Evolutionary conservation across 2,329 filamentous ascomycete species (phyloP).

Genomic region (Diplocarpon rosae): DNA sequence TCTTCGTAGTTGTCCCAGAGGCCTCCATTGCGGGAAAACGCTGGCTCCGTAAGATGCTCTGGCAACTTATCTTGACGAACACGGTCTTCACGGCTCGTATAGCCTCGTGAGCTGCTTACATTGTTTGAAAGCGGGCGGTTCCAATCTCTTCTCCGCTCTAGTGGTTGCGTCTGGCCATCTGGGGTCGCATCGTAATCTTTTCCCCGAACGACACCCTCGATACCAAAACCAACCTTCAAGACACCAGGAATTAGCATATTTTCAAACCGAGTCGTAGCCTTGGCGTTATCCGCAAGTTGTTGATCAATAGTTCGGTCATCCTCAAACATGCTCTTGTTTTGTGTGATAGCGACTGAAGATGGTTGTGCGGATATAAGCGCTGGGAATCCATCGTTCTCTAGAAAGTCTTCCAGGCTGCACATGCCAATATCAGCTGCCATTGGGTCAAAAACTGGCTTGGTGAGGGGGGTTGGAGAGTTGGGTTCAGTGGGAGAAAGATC

Average conservation of each 20-base stretch:
- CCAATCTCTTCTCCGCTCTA: neutral
- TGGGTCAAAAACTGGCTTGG: neutral
- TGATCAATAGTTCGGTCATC: constrained; percentile 9
- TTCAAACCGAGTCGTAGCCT: constrained; percentile 9
- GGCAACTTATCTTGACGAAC: neutral
- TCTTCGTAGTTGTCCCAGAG: constrained; percentile 11
- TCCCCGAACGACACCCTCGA: constrained; percentile 9
- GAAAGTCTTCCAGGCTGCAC: constrained; percentile 7
- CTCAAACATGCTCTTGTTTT: neutral
- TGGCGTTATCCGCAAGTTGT: constrained; percentile 8
- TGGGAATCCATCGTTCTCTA: constrained; percentile 2
- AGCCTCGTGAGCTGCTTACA: neutral
- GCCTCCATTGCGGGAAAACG: neutral
- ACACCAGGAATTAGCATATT: constrained; percentile 13
- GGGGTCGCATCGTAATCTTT: constrained; percentile 8
- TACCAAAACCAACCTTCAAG: constrained; percentile 16
- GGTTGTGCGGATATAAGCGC: neutral
- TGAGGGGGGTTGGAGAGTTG: constrained; percentile 1
- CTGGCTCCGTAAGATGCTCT: neutral
- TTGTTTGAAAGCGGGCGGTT: neutral
- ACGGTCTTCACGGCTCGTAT: neutral
- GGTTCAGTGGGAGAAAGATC: neutral
- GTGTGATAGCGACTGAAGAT: neutral
- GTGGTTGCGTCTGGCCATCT: neutral
- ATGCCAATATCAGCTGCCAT: constrained; percentile 8